phyloP scores from a whole-genome alignment of 108 stramenopile species.

The Pseudonitzschia delicatissima region DNA sequence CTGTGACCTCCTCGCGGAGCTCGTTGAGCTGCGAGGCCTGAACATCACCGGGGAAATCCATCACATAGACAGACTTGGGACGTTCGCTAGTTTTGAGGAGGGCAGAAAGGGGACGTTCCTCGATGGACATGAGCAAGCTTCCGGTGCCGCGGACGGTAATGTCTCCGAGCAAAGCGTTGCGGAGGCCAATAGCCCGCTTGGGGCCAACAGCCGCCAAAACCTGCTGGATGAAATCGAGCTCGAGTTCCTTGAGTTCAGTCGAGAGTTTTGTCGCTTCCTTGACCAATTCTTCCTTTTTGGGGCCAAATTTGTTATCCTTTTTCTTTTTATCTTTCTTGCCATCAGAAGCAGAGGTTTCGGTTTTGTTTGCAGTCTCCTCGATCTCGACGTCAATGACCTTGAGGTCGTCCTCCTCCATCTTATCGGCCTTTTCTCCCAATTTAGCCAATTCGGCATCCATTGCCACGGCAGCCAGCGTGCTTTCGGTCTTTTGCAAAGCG shows the following conservation, averaged over 20 bases:
- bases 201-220: constrained; percentile 65
- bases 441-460: constrained; percentile 63
- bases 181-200: constrained; percentile 60
- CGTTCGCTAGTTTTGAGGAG: constrained; percentile 31
- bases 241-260: constrained; percentile 50
- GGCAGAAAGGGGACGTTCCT: constrained; percentile 67
- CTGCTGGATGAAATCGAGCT: constrained; percentile 63
- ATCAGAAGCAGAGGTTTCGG: not conserved
- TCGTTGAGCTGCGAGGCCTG: constrained; percentile 75
- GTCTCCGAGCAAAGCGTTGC: constrained; percentile 68
- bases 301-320: constrained; percentile 17
- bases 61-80: constrained; percentile 60
- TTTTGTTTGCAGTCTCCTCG: constrained; percentile 19
- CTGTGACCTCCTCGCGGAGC: constrained; percentile 91
- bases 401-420: constrained; percentile 30
- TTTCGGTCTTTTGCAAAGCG: constrained; percentile 37
- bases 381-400: constrained; percentile 19
- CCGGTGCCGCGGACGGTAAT: constrained; percentile 53
- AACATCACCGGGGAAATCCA: constrained; percentile 84
- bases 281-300: constrained; percentile 2
- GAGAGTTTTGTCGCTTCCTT: constrained; percentile 45
- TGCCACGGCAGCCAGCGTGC: constrained; percentile 46
- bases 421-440: constrained; percentile 44
- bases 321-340: constrained; percentile 4
- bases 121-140: constrained; percentile 48